Percentiles rank a stretch among this genome's conserved stretches.
Conservation (phyloP, 169 alveolate species). For the Theileria annulata region DNA sequence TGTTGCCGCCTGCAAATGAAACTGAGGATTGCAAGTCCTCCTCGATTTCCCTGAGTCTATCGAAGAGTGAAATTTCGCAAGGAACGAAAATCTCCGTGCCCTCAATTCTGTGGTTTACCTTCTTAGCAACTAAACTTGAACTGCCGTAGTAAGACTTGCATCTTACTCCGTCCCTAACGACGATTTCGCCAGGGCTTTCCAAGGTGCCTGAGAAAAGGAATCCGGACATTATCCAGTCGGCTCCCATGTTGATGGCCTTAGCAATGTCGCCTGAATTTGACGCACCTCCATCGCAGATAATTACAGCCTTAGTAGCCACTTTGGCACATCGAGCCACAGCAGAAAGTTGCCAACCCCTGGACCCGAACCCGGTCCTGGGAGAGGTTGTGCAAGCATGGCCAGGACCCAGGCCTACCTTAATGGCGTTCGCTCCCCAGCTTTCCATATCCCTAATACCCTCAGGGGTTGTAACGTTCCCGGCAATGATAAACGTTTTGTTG, state of each 20-base stretch:
- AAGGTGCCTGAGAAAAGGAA: slow-evolving; percentile 88
- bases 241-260: slow-evolving; percentile 89
- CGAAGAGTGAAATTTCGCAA: slow-evolving; percentile 34
- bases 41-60: slow-evolving; percentile 44
- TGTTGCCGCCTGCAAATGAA: slow-evolving; percentile 56
- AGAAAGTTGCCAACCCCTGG: slow-evolving; percentile 87
- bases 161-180: slow-evolving; percentile 80
- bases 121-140: slow-evolving; percentile 75
- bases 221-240: slow-evolving; percentile 91
- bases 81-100: slow-evolving; percentile 43
- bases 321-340: slow-evolving; percentile 86
- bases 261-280: slow-evolving; percentile 89
- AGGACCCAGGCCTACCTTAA: slow-evolving; percentile 92
- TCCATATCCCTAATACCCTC: slow-evolving; percentile 84
- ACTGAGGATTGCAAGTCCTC: slow-evolving; percentile 68
- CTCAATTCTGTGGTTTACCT: slow-evolving; percentile 42
- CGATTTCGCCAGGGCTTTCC: slow-evolving; percentile 91
- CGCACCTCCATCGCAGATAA: slow-evolving; percentile 94
- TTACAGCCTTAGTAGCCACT: slow-evolving; percentile 73
- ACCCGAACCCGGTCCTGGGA: slow-evolving; percentile 82
- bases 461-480: slow-evolving; percentile 92
- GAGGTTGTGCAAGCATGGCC: slow-evolving; percentile 95
- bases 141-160: slow-evolving; percentile 85
- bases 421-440: slow-evolving; percentile 87
- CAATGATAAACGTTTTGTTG: slow-evolving; percentile 76